These are phyloP conservation scores for Oryza rufipogon DNA, from an alignment of 176 grass and related monocot species.

Conservation along the genomic window DNA sequence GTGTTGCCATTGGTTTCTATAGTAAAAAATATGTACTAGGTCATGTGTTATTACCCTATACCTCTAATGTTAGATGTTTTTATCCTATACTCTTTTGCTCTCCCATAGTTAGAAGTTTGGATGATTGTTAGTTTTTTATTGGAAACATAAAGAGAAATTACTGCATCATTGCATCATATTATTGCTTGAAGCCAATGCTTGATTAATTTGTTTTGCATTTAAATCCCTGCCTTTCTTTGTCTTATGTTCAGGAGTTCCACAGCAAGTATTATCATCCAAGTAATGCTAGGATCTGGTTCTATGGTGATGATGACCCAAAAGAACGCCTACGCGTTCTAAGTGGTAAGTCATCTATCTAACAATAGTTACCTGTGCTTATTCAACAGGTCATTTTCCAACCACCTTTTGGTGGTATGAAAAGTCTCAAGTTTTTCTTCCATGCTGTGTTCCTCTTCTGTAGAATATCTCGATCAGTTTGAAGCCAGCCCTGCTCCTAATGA, in stretches of 20 bases:
- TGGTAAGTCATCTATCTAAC: slow-evolving; percentile 56
- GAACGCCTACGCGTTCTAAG: slow-evolving; percentile 74
- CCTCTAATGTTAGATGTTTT: neutral
- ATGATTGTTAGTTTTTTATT: slow-evolving; percentile 11
- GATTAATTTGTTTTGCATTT: slow-evolving; percentile 29
- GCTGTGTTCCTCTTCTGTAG: slow-evolving; percentile 41
- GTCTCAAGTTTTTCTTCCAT: neutral
- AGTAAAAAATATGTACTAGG: neutral
- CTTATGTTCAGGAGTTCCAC: slow-evolving; percentile 81
- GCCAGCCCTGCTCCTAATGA: slow-evolving; percentile 68
- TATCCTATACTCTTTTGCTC: neutral
- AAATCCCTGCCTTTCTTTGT: slow-evolving; percentile 19
- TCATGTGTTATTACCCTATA: slow-evolving; percentile 4
- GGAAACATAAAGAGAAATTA: slow-evolving; percentile 21
- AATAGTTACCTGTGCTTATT: slow-evolving; percentile 22
- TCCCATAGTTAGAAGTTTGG: slow-evolving; percentile 16
- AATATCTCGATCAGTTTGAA: slow-evolving; percentile 95
- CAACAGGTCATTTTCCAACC: slow-evolving; percentile 7
- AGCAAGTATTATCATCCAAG: slow-evolving; percentile 90
- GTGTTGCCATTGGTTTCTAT: slow-evolving; percentile 1
- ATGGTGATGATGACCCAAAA: slow-evolving; percentile 89
- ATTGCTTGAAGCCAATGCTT: slow-evolving; percentile 11
- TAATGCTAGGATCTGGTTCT: slow-evolving; percentile 99
- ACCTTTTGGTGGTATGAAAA: slow-evolving; percentile 30
- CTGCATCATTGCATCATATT: neutral